These are phyloP conservation scores for Scutellaria barbata DNA, from an alignment of 257 asterid genomes.

Conservation along the genomic window DNA sequence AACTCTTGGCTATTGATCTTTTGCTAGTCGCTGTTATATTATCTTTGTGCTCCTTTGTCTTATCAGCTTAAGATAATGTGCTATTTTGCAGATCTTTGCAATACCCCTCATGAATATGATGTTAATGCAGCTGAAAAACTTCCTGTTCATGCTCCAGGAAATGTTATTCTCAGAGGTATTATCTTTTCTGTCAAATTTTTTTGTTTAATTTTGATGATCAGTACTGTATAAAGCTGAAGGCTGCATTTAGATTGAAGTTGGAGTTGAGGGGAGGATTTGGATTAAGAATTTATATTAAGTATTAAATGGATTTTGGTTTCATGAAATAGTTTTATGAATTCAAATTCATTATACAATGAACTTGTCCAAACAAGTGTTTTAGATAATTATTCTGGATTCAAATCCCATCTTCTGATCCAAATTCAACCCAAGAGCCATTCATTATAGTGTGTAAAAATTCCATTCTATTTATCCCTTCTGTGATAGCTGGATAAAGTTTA, in stretches of 20 bases:
- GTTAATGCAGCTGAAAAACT: constrained; percentile 50
- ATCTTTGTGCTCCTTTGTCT: not conserved
- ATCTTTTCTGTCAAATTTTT: not conserved
- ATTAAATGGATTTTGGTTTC: no score
- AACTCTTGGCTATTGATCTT: not conserved
- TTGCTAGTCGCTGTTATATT: not conserved
- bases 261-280: no score
- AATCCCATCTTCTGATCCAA: not conserved
- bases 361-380: no score
- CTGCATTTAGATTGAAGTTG: constrained; percentile 26
- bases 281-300: no score
- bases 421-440: not conserved
- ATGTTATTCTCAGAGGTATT: constrained; percentile 75
- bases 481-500: no score
- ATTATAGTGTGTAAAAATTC: constrained; percentile 56
- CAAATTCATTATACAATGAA: no score
- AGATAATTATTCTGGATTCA: not conserved
- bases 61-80: not conserved
- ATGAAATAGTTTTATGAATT: no score
- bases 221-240: not conserved
- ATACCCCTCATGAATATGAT: constrained; percentile 49
- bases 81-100: constrained; percentile 56
- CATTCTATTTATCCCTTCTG: constrained; percentile 54
- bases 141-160: constrained; percentile 57
- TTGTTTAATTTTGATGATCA: not conserved